phyloP scores from a whole-genome alignment of 2,329 filamentous ascomycete species.

The Magnaporthiopsis poae region DNA sequence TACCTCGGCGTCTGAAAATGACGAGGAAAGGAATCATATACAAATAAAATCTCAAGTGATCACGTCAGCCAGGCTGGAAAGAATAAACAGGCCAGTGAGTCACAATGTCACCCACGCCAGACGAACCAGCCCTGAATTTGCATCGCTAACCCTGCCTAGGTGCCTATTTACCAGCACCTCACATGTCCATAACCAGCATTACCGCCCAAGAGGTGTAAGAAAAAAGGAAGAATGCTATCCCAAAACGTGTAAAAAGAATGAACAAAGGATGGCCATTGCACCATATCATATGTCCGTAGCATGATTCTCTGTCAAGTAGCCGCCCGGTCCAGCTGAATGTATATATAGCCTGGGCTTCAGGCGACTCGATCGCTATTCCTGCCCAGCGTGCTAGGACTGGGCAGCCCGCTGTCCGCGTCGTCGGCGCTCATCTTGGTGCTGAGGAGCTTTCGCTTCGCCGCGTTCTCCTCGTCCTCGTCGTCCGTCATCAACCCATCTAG shows the following conservation, averaged over 20 bases:
- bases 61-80: too few species aligned
- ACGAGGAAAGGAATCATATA: too few species aligned
- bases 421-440: conserved; percentile 43
- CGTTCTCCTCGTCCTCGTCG: conserved; percentile 56
- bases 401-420: conserved; percentile 29
- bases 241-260: neutral
- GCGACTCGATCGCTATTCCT: conserved; percentile 32
- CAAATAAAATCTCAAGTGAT: too few species aligned
- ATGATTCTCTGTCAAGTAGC: too few species aligned
- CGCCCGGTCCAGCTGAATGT: neutral
- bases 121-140: neutral
- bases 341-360: neutral
- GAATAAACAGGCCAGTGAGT: too few species aligned
- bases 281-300: too few species aligned
- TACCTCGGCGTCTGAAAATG: too few species aligned
- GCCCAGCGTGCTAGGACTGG: conserved; percentile 39
- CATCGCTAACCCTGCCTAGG: neutral
- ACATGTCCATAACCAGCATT: neutral
- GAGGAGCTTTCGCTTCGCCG: conserved; percentile 27
- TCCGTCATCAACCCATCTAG: conserved; percentile 83
- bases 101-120: neutral
- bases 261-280: neutral
- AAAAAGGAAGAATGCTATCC: neutral
- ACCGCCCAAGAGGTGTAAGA: too few species aligned
- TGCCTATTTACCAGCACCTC: neutral